Conservation (phyloP, 495 filamentous ascomycete genomes). For the Tuber brumale region DNA sequence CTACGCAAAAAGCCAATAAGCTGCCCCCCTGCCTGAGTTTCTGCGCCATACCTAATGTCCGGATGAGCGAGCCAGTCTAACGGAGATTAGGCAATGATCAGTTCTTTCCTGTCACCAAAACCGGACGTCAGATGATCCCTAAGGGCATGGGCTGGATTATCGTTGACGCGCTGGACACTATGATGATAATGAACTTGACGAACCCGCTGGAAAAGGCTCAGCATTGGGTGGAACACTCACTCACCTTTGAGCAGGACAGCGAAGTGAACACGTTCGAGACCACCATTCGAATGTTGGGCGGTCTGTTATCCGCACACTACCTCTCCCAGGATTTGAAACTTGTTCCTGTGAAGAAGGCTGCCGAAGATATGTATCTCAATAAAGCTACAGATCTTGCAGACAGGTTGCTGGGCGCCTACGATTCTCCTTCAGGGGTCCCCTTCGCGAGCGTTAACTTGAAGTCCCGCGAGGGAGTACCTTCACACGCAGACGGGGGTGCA, state of each 20-base stretch:
- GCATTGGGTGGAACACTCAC: slow-evolving; percentile 76
- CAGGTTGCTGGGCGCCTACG: slow-evolving; percentile 77
- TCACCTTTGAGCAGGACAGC: slow-evolving; percentile 83
- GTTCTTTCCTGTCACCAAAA: slow-evolving; percentile 74
- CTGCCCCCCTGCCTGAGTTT: neutral
- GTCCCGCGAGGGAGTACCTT: slow-evolving; percentile 62
- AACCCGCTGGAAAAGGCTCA: slow-evolving; percentile 75
- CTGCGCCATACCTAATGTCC: neutral
- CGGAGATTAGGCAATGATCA: slow-evolving; percentile 64
- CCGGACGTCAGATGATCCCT: slow-evolving; percentile 71
- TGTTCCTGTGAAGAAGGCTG: slow-evolving; percentile 54
- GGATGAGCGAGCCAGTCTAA: neutral
- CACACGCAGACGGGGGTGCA: slow-evolving; percentile 79
- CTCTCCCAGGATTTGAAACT: slow-evolving; percentile 52
- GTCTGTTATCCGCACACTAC: slow-evolving; percentile 89
- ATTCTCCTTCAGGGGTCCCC: slow-evolving; percentile 76
- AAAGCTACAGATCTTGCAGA: slow-evolving; percentile 91
- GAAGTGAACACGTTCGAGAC: slow-evolving; percentile 98
- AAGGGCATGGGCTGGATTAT: slow-evolving; percentile 95
- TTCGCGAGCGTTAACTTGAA: slow-evolving; percentile 85
- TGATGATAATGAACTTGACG: slow-evolving; percentile 98
- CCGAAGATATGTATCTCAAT: slow-evolving; percentile 90
- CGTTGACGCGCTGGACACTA: slow-evolving; percentile 86
- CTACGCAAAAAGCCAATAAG: neutral
- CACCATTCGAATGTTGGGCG: slow-evolving; percentile 95